Evolutionary conservation across 176 grass and related monocot species (phyloP), one percentile per base, ranked within the genome.

Genomic region (Bromus sterilis): DNA sequence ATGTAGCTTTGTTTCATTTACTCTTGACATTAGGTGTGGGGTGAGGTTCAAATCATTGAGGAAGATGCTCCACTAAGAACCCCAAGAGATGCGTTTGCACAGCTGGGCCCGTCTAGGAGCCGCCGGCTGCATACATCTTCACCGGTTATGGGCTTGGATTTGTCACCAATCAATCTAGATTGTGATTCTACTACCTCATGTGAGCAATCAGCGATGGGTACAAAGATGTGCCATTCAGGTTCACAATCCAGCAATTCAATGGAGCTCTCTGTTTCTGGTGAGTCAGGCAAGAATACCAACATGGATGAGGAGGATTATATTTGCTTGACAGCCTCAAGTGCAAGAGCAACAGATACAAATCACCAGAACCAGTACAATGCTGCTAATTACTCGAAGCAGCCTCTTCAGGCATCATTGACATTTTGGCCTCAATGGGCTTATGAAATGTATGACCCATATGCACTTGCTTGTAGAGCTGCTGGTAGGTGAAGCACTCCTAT

Each of bases 361-460:
- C 49, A 74, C 48, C 78, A 55, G 61, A 59, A 60, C 66, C 78
- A 34, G 4, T 80, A 76, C 48, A 60, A 62, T 66, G 82, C 63
- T 56, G 48, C 51, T 34, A 71, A 58, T 43, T 66, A 79, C 25
- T 76, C 66, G 65, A 91, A 85, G 60, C 69, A 88, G 59, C 78
- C 56, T 51, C 93, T 79, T 77, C 74, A 82, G 65, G 82, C 84
- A 28, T 80, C 92, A 51, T 57, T 98, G 86, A 83, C 96, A 34
- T 98, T 91, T 89, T 94, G 93, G 93, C 96, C 96, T 84, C 84
- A 16, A 55, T 98, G 96, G 96, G 80, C 77, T 81, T 98, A 95
- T 88, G 78, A 98, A 83, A 95, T 98, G 93, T 93, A 93, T 13
- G 96, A 95, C 48, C 87, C 96, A 20, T 95, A 91, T 88, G 74